These are phyloP conservation scores for Botrytis fragariae DNA, from an alignment of 2,329 filamentous ascomycete species.

Conservation along the genomic window DNA sequence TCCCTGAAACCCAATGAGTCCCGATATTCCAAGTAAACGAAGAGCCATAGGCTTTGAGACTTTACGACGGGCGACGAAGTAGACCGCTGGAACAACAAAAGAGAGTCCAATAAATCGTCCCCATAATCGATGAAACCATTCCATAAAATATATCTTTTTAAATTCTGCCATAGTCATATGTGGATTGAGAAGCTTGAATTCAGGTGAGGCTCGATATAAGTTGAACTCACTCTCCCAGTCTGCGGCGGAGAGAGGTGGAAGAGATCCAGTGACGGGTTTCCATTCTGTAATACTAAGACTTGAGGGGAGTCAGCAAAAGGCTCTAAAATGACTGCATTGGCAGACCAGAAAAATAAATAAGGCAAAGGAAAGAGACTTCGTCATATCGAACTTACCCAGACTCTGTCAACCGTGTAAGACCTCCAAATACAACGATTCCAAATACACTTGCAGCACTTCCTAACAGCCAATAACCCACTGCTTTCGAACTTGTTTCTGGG, in stretches of 20 bases:
- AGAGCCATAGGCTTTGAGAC: slow-evolving; percentile 76
- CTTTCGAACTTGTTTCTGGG: slow-evolving; percentile 63
- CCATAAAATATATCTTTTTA: slow-evolving; percentile 99
- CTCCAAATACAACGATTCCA: slow-evolving; percentile 93
- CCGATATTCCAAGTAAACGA: slow-evolving; percentile 78
- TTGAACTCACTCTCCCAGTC: slow-evolving; percentile 93
- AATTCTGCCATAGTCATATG: slow-evolving; percentile 92
- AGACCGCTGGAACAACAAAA: slow-evolving; percentile 83
- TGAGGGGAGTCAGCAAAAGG: not conserved
- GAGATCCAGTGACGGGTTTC: slow-evolving; percentile 89
- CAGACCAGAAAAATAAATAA: too few relatives aligned
- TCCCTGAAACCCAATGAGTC: slow-evolving; percentile 90
- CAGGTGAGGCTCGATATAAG: slow-evolving; percentile 88
- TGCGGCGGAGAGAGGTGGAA: slow-evolving; percentile 72
- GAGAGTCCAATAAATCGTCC: slow-evolving; percentile 86
- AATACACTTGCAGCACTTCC: slow-evolving; percentile 92
- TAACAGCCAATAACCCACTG: slow-evolving; percentile 87
- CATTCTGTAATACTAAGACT: slow-evolving; percentile 97
- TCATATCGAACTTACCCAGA: slow-evolving; percentile 65
- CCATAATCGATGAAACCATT: slow-evolving; percentile 96
- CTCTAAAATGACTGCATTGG: not conserved
- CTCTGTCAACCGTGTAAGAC: slow-evolving; percentile 89
- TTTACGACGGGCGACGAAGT: slow-evolving; percentile 78
- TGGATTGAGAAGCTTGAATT: slow-evolving; percentile 88
- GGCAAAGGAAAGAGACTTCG: not conserved